Base-by-base conservation (phyloP, 345 rosid species). In the Salix brachista region DNA sequence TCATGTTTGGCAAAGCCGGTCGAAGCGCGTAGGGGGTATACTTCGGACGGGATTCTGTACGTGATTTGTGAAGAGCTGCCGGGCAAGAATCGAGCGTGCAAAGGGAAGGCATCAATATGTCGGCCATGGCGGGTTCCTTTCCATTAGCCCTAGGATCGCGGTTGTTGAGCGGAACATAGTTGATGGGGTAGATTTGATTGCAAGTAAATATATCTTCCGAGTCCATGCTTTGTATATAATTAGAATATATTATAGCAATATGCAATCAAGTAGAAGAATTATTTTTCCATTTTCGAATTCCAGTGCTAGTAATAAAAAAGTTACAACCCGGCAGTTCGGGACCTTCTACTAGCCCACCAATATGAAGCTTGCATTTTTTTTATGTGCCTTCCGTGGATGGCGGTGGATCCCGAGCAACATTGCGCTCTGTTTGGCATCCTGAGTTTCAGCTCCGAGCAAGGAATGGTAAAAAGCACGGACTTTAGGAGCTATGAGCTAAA, bases 351-450 rank as follows among this genome's bases (percentile, higher is more conserved):
- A 39, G 37, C 37, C 68, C 39, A 73, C 37, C 42, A 61, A 25
- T 21, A 54, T 26, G 54, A 61, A 73, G 56, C 68, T 54, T 41
- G 76, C 68, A 34, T 66, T n/a, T 56, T 71, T 56, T 71, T 30
- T 26, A 25, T 12, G 65, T 17, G 65, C 48, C 65, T 72, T 72
- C n/a, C 5, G 48, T 9, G 26, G n/a, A 21, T 30, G 21, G 25
- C 21, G 61, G 61, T n/a, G 44, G 75, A 65, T 56, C 66, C 75
- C 75, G 2, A 56, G 18, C 50, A 1, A 32, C 48, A 11, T 56
- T 36, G 6, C 9, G 37, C 12, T 3, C 16, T 6, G 0, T 5
- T 21, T 37, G 25, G 8, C 37, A 5, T 58, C n/a, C 25, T 23
- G 32, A 21, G 60, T 34, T 72, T 14, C 32, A 1, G 21, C n/a